Conservation (phyloP, 805 yeast genomes). For the Kurtzmaniella fragi region DNA sequence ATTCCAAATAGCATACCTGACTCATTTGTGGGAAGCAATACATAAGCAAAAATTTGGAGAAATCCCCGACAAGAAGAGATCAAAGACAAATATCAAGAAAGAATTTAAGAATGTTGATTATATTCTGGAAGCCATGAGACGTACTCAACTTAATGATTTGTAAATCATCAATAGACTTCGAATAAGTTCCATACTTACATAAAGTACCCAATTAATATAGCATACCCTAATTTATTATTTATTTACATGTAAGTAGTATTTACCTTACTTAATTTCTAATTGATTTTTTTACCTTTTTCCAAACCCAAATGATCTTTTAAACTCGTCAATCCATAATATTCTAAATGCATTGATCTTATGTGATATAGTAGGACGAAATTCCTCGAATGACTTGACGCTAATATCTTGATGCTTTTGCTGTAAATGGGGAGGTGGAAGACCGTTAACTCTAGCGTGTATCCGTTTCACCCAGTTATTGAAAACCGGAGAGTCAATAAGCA, state of each 20-base stretch:
- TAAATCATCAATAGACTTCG: too few species aligned
- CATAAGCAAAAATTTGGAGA: neutral
- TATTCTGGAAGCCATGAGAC: too few species aligned
- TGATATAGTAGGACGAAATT: conserved; percentile 43
- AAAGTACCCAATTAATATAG: too few species aligned
- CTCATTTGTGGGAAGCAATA: neutral
- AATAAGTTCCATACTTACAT: too few species aligned
- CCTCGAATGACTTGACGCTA: conserved; percentile 15
- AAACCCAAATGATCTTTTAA: conserved; percentile 50
- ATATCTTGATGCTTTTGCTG: conserved; percentile 10
- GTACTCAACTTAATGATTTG: too few species aligned
- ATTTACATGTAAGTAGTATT: neutral
- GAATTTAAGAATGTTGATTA: conserved; percentile 4
- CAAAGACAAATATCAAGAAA: neutral
- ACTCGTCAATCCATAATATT: conserved; percentile 55
- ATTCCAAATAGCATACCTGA: conserved; percentile 27
- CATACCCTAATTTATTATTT: neutral
- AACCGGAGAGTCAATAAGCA: conserved; percentile 50
- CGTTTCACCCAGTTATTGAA: conserved; percentile 61
- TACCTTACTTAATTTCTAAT: too few species aligned
- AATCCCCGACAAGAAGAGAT: neutral
- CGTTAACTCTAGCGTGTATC: conserved; percentile 60
- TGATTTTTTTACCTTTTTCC: conserved; percentile 25
- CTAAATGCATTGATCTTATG: conserved; percentile 62
- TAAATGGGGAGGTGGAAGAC: conserved; percentile 38